Evolutionary conservation across 805 yeast species (phyloP).

Genomic region (Nakazawaea anatomiae): DNA sequence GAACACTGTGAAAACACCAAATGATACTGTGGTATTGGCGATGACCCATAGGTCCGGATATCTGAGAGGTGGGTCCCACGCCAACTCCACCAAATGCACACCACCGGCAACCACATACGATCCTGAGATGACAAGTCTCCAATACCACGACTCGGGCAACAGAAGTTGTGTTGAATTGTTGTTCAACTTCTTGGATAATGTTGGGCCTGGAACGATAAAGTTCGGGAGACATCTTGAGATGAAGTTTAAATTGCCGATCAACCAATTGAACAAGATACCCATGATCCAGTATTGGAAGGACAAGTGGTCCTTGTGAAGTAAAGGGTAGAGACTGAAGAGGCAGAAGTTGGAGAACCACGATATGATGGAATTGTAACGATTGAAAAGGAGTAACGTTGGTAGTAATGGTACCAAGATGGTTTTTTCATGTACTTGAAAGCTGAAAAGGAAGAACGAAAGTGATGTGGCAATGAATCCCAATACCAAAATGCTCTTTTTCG

Average conservation of each 20-base stretch:
- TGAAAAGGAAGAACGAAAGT: slow-evolving; percentile 81
- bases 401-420: slow-evolving; percentile 81
- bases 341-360: slow-evolving; percentile 87
- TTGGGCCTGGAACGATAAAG: slow-evolving; percentile 37
- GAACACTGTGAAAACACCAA: slow-evolving; percentile 66
- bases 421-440: slow-evolving; percentile 96
- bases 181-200: slow-evolving; percentile 9
- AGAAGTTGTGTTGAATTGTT: slow-evolving; percentile 16
- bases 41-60: slow-evolving; percentile 88
- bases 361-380: slow-evolving; percentile 59
- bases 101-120: slow-evolving; percentile 47
- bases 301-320: slow-evolving; percentile 71
- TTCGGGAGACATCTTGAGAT: slow-evolving; percentile 39
- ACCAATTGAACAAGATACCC: slow-evolving; percentile 68
- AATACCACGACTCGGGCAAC: slow-evolving; percentile 43
- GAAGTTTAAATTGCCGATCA: slow-evolving; percentile 60
- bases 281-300: slow-evolving; percentile 64
- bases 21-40: slow-evolving; percentile 66
- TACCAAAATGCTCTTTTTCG: slow-evolving; percentile 43
- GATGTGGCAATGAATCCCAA: slow-evolving; percentile 83
- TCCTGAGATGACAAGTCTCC: slow-evolving; percentile 43
- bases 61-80: slow-evolving; percentile 43
- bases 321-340: slow-evolving; percentile 82
- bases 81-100: slow-evolving; percentile 50
- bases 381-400: slow-evolving; percentile 68